Base-by-base conservation (phyloP, 768 basidiomycete genomes). In the Suillus weaverae region DNA sequence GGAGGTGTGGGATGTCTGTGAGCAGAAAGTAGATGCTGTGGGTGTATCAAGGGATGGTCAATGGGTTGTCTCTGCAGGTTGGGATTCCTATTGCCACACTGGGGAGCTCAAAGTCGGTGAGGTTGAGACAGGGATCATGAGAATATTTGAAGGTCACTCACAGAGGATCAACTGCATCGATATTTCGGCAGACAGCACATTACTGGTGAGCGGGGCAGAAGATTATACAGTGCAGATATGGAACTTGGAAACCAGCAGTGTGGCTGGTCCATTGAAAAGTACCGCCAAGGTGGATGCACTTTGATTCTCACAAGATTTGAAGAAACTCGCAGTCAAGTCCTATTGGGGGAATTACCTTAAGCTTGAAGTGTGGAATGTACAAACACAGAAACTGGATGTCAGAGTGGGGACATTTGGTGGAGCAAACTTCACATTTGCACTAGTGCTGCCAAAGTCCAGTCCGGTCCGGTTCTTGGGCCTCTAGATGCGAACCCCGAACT, bases 271-370 rank as follows among this genome's bases (percentile, higher is more conserved):
- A 33, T 53, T 33, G 1, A 32, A 20, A 10, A 33, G 32, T 20
- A n/a, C n/a, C n/a, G 13, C 0, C 4, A n/a, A n/a, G 2, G 0
- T 16, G 18, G 33, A 5, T 16, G 3, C 8, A 18, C 51, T 54
- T 10, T 32, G 51, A 54, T 54, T 54, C 51, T 54, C 51, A 5
- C 51, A 33, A 20, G 51, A 54, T 20, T 54, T 10, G 32, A 54
- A 33, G 10, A 54, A 54, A 2, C 51, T 54, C 18, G 32, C 51
- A 33, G 18, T 54, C 18, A 33, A 4, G 6, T 53, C 44, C 4
- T 0, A 9, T 7, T n/a, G 20, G 9, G 4, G 8, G 16, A 11
- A 33, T 0, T 10, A 3, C 30, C 51, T 53, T 20, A n/a, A n/a
- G n/a, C n/a, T n/a, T n/a, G 32, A 53, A 10, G 51, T 53, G 4